Evolutionary conservation across 176 grass and related monocot genomes (phyloP).

Genomic region (Musa schizocarpa): DNA sequence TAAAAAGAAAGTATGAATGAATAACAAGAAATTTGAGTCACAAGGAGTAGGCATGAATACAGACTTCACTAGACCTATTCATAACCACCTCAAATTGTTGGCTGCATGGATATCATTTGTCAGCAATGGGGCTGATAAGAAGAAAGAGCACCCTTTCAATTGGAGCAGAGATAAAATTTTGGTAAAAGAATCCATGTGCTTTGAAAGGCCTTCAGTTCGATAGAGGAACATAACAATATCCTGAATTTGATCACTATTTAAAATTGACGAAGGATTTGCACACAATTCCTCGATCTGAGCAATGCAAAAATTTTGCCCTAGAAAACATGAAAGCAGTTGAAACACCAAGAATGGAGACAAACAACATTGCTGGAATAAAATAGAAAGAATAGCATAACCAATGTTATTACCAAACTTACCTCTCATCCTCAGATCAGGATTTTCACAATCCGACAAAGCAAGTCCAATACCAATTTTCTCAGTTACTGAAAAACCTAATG

Average conservation of each 20-base stretch:
- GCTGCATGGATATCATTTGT: constrained; percentile 35
- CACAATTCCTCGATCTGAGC: constrained; percentile 64
- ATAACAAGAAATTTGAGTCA: not conserved
- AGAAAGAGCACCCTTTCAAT: constrained; percentile 45
- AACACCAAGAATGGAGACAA: not conserved
- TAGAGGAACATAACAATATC: constrained; percentile 85
- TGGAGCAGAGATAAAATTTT: constrained; percentile 61
- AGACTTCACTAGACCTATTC: not conserved
- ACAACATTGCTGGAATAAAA: not conserved
- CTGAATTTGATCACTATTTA: constrained; percentile 65
- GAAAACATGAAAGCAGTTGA: constrained; percentile 21
- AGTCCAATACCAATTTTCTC: constrained; percentile 69
- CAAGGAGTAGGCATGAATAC: not conserved
- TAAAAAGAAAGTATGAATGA: constrained; percentile 4
- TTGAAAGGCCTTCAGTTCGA: constrained; percentile 56
- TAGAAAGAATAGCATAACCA: not conserved
- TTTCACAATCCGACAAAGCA: constrained; percentile 72
- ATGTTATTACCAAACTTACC: constrained; percentile 31
- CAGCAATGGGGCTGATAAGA: constrained; percentile 33
- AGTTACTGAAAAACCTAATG: constrained; percentile 46
- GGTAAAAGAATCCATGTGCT: constrained; percentile 60
- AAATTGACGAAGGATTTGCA: constrained; percentile 39
- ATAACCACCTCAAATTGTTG: constrained; percentile 39
- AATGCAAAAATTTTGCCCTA: constrained; percentile 65
- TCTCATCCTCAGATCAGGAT: constrained; percentile 42